phyloP scores from a whole-genome alignment of 1,284 basidiomycete species.

The Fistulinella staudtii region DNA sequence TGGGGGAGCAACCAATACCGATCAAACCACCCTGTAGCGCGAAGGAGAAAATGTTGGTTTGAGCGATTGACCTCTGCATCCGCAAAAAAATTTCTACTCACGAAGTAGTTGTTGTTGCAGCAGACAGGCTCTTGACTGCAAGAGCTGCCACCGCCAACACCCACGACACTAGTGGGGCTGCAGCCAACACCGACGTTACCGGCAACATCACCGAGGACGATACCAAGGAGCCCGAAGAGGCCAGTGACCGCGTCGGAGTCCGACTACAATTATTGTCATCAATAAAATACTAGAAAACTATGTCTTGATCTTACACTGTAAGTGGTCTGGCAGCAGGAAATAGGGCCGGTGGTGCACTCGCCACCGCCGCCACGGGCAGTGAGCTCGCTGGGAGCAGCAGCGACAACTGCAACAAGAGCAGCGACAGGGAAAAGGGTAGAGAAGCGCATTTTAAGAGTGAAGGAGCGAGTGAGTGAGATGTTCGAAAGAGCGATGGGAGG shows the following conservation, averaged over 20 bases:
- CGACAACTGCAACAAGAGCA: not conserved
- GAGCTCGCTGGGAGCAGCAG: not conserved
- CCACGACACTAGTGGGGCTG: not conserved
- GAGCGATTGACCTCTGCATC: not conserved
- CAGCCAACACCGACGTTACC: not conserved
- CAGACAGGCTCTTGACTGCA: not conserved
- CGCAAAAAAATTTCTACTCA: not conserved
- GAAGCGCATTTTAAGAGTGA: not conserved
- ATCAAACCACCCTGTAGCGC: slow-evolving; percentile 10
- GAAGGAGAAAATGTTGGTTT: not conserved
- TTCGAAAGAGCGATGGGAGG: not conserved
- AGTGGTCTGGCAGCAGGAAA: not conserved
- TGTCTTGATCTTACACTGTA: not conserved
- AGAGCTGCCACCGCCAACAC: not conserved
- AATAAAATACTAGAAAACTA: not conserved
- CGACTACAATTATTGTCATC: not conserved
- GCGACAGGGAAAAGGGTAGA: not conserved
- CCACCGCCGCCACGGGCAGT: not conserved
- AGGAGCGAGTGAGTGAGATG: not conserved
- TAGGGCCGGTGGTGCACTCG: not conserved
- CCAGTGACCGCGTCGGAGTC: not conserved
- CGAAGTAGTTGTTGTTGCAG: not conserved
- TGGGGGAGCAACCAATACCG: slow-evolving; percentile 13
- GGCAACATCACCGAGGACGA: not conserved
- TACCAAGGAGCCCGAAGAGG: not conserved